Evolutionary conservation across 345 rosid species (phyloP).

Genomic region (Salix purpurea): DNA sequence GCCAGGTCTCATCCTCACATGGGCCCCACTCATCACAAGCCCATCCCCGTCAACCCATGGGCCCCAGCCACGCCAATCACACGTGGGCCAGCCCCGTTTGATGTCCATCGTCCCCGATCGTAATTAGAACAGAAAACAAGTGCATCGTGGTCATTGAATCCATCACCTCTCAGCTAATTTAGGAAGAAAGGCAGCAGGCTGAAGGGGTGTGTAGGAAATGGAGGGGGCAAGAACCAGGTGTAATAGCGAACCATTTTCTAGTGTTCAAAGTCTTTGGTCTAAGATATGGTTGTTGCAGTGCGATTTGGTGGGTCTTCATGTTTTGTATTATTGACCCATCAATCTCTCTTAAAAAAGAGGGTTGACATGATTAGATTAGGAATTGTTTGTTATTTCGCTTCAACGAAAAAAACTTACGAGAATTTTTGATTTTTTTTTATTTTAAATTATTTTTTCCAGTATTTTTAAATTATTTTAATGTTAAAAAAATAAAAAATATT

Average conservation of each 20-base stretch:
- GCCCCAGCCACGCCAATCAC: slow-evolving; percentile 31
- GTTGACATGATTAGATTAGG: slow-evolving; percentile 19
- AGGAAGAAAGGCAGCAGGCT: background rate
- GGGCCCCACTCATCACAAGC: slow-evolving; percentile 11
- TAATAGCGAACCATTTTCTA: slow-evolving; percentile 6
- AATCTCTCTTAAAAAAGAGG: background rate
- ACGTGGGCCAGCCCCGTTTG: slow-evolving; percentile 37
- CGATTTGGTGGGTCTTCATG: slow-evolving; percentile 51
- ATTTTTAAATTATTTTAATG: too few relatives aligned
- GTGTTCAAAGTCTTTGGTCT: slow-evolving; percentile 20
- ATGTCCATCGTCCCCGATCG: slow-evolving; percentile 50
- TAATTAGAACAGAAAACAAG: slow-evolving; percentile 7
- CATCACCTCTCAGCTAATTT: background rate
- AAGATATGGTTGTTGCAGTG: slow-evolving; percentile 39
- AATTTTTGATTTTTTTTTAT: too few relatives aligned
- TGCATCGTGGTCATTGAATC: slow-evolving; percentile 22
- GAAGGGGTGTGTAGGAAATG: slow-evolving; percentile 14
- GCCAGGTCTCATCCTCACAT: slow-evolving; percentile 22
- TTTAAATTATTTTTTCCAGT: too few relatives aligned
- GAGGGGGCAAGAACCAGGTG: background rate
- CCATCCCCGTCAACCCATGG: slow-evolving; percentile 49
- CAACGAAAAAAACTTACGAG: too few relatives aligned
- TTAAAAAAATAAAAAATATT: too few relatives aligned
- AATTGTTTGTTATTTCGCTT: too few relatives aligned
- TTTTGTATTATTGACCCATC: slow-evolving; percentile 45